phyloP scores from a whole-genome alignment of 306 rosid species.

The Astragalus glycyphyllos region DNA sequence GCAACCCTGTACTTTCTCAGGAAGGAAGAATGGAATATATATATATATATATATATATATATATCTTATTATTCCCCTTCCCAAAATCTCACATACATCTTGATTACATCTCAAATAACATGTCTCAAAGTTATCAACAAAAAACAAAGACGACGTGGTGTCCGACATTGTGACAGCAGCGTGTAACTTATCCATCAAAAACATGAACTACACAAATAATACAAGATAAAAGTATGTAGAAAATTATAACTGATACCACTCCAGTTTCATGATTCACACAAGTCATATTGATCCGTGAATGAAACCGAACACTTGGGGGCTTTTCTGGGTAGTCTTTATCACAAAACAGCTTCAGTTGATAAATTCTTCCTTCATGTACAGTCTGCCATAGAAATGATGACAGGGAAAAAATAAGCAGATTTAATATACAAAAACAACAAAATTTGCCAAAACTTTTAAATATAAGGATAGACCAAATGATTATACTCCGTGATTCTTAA shows the following conservation, averaged over 20 bases:
- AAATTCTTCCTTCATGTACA: constrained; percentile 98
- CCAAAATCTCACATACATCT: constrained; percentile 8
- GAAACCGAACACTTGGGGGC: constrained; percentile 98
- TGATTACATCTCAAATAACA: constrained; percentile 17
- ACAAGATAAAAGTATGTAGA: constrained; percentile 28
- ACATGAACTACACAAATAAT: constrained; percentile 8
- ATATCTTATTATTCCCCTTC: not conserved
- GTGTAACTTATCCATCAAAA: constrained; percentile 10
- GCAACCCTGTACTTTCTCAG: not conserved
- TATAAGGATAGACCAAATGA: not conserved
- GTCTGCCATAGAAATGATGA: constrained; percentile 54
- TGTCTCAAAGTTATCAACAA: constrained; percentile 8
- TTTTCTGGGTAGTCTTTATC: constrained; percentile 99
- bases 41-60: too few relatives aligned
- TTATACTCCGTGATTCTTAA: constrained; percentile 24
- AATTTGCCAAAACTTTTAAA: not conserved
- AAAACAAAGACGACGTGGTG: not conserved
- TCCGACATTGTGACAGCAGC: not conserved
- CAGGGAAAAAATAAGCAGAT: constrained; percentile 17
- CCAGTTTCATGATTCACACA: constrained; percentile 99
- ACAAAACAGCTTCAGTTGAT: constrained; percentile 97
- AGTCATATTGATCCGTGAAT: constrained; percentile 95
- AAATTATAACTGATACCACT: constrained; percentile 69
- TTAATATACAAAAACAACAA: not conserved
- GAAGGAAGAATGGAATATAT: not conserved